Evolutionary conservation across 2,329 filamentous ascomycete genomes (phyloP).

Genomic region (Alternaria sp.): DNA sequence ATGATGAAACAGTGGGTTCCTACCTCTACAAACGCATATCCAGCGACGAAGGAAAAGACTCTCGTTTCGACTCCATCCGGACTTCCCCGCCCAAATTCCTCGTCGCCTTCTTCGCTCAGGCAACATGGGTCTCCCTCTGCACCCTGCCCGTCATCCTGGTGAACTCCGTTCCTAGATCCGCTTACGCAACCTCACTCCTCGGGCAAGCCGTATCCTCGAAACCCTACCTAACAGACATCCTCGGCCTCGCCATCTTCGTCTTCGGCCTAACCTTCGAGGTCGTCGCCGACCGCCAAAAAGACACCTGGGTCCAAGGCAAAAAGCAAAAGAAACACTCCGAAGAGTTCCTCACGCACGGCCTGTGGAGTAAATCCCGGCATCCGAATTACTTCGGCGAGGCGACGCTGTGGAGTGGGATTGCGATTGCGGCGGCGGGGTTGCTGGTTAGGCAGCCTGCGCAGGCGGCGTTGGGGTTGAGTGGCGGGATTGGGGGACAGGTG

Average conservation of each 20-base stretch:
- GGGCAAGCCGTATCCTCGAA: slow-evolving; percentile 51
- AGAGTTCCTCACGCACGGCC: slow-evolving; percentile 67
- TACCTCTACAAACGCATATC: slow-evolving; percentile 70
- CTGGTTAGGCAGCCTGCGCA: slow-evolving; percentile 63
- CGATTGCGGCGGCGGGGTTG: slow-evolving; percentile 63
- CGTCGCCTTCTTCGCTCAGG: slow-evolving; percentile 65
- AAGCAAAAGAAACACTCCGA: slow-evolving; percentile 70
- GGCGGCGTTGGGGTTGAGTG: slow-evolving; percentile 62
- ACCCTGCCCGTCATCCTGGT: slow-evolving; percentile 69
- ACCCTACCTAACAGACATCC: slow-evolving; percentile 57
- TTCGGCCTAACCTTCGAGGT: slow-evolving; percentile 68
- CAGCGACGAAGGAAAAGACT: slow-evolving; percentile 63
- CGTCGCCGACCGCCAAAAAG: slow-evolving; percentile 69
- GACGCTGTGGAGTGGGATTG: slow-evolving; percentile 72
- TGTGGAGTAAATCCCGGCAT: slow-evolving; percentile 68
- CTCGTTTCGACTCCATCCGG: slow-evolving; percentile 63
- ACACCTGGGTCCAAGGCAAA: slow-evolving; percentile 65
- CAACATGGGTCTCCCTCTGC: slow-evolving; percentile 71
- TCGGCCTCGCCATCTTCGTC: slow-evolving; percentile 64
- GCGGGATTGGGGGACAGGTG: slow-evolving; percentile 49
- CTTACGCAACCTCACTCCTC: slow-evolving; percentile 55
- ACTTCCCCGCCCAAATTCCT: slow-evolving; percentile 60
- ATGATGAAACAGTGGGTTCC: slow-evolving; percentile 59
- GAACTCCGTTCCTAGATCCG: slow-evolving; percentile 64
- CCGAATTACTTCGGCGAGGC: slow-evolving; percentile 78